These are phyloP conservation scores for Rutstroemia sydowiana DNA, from an alignment of 2,329 filamentous ascomycete species.

Conservation along the genomic window DNA sequence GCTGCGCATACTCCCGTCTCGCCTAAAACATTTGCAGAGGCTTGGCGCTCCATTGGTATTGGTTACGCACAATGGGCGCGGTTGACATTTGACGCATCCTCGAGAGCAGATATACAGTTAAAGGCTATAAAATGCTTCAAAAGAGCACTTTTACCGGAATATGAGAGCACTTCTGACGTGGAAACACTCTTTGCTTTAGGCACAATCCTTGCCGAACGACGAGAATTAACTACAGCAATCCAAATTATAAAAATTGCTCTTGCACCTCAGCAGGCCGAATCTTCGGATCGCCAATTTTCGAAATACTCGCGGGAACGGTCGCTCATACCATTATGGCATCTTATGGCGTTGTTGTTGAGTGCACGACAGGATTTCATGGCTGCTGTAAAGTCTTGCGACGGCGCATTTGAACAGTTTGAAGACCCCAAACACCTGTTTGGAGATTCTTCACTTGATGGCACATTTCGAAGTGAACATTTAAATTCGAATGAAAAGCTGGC, in stretches of 20 bases:
- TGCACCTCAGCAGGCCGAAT: slow-evolving; percentile 43
- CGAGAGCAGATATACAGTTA: slow-evolving; percentile 64
- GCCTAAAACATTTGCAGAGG: slow-evolving; percentile 55
- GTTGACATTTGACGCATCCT: slow-evolving; percentile 66
- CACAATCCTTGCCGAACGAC: slow-evolving; percentile 78
- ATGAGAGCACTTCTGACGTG: slow-evolving; percentile 59
- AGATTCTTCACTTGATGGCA: slow-evolving; percentile 39
- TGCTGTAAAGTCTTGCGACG: slow-evolving; percentile 77
- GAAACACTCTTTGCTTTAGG: slow-evolving; percentile 75
- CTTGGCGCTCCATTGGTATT: slow-evolving; percentile 80
- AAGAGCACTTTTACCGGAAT: slow-evolving; percentile 61
- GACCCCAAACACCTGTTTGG: slow-evolving; percentile 65
- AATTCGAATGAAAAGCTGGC: slow-evolving; percentile 37
- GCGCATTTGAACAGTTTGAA: slow-evolving; percentile 83
- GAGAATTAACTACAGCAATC: slow-evolving; percentile 73
- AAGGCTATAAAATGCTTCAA: slow-evolving; percentile 72
- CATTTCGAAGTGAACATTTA: slow-evolving; percentile 59
- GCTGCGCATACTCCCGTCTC: slow-evolving; percentile 38
- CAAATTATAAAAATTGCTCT: slow-evolving; percentile 74
- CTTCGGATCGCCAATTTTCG: too few relatives aligned
- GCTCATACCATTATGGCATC: slow-evolving; percentile 80
- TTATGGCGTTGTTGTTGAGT: slow-evolving; percentile 78
- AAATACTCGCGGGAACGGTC: slow-evolving; percentile 50
- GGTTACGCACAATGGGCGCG: slow-evolving; percentile 83
- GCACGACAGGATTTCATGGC: slow-evolving; percentile 78